Percentiles rank a stretch among this genome's conserved stretches.
These are phyloP conservation scores for Phaeosphaeriaceae sp. DNA, from an alignment of 2,329 filamentous ascomycete genomes.

Conservation along the genomic window DNA sequence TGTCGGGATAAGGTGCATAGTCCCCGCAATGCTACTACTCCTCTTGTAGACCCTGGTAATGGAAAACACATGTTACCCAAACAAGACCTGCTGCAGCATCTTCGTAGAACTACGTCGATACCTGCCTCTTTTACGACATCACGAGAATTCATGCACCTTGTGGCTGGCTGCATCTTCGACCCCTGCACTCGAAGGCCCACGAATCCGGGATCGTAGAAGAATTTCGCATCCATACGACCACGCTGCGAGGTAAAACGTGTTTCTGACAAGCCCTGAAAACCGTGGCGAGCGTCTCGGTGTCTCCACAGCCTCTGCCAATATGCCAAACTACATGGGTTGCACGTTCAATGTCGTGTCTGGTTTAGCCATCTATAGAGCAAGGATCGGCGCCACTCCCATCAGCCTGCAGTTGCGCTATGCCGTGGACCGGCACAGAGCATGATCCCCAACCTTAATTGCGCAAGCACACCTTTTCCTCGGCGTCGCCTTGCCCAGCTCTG, in stretches of 20 bases:
- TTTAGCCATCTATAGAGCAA: constrained; percentile 34
- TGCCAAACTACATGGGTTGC: constrained; percentile 18
- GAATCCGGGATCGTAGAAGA: not conserved
- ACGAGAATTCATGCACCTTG: constrained; percentile 11
- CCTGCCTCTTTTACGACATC: constrained; percentile 12
- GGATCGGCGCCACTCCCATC: constrained; percentile 33
- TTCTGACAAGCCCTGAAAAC: constrained; percentile 5
- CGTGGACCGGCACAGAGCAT: constrained; percentile 26
- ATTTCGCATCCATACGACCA: not conserved
- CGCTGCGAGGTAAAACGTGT: constrained; percentile 15
- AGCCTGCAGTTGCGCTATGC: constrained; percentile 22
- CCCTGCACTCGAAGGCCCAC: not conserved
- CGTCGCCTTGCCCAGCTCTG: constrained; percentile 14
- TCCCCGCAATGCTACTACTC: constrained; percentile 15
- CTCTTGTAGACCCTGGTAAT: not conserved
- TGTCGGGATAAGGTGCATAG: constrained; percentile 12
- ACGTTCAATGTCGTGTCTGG: constrained; percentile 28
- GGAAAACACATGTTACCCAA: constrained; percentile 1
- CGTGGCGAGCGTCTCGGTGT: constrained; percentile 15
- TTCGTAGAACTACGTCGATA: constrained; percentile 14
- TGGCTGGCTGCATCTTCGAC: constrained; percentile 4
- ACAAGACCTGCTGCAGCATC: constrained; percentile 4
- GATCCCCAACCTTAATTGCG: constrained; percentile 33
- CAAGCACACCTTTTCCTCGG: constrained; percentile 19
- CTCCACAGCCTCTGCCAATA: constrained; percentile 13